Base-by-base conservation (phyloP, 192 early-diverging fungal genomes). In the Coemansia sp. region DNA sequence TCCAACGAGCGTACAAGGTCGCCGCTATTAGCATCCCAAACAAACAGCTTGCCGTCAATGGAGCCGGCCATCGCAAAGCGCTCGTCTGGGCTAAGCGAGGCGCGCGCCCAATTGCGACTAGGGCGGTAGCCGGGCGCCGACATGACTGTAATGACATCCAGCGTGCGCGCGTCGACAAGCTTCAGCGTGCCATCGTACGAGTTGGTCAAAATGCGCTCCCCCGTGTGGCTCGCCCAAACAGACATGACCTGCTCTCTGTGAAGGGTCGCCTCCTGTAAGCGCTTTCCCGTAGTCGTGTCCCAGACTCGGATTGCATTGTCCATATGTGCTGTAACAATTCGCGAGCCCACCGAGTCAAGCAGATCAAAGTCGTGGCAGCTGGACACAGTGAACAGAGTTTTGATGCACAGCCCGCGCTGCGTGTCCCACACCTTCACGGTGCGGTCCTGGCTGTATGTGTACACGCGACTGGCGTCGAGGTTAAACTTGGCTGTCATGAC, bases 401-500 rank as follows among this genome's bases (percentile, higher is more conserved):
- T 86, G 27, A 88, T 81, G 87, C 94, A 97, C 68, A 91, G 91
- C 59, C 95, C 95, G 69, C 90, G 91, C 70, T 85, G 82, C 51
- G 95, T 75, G 82, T 98, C 96, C 95, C 95, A 98, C 6, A 96
- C 84, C 79, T 98, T 98, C 31, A 98, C 86, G 0, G 95, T 96
- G 23, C 95, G 83, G 76, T 98, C 96, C 70, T 98, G 95, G 63
- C 94, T 96, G 62, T 93, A 95, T 6, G 94, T 92, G 24, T 93
- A 92, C 64, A 98, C 89, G 39, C 87, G 87, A 68, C 84, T 86
- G 10, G 88, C 85, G 58, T 93, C 91, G 14, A 86, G 68, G 58
- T 84, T 93, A 67, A 98, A 97, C 68, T 89, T 88, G 0, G 94
- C 93, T 4, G 91, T 84, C 68, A 88, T 92, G 6, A 98, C 94